Evolutionary conservation across 164 flowering plant genomes (phyloP).

Genomic region (Magnolia officinalis): DNA sequence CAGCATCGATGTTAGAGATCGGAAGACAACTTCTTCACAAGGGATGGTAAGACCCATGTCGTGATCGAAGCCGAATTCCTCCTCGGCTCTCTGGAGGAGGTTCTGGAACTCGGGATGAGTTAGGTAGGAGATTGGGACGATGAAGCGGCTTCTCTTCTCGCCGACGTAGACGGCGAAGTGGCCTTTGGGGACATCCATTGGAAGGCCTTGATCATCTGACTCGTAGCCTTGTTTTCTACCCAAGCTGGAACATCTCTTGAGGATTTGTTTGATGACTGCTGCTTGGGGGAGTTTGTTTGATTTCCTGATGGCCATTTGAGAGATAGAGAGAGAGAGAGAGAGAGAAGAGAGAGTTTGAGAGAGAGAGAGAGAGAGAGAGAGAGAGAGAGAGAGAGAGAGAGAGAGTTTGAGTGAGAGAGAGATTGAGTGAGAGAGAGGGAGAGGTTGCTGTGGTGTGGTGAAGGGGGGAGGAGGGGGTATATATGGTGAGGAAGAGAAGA

Average conservation of each 20-base stretch:
- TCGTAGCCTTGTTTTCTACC: conserved; percentile 18
- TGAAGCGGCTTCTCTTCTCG: conserved; percentile 18
- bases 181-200: conserved; percentile 26
- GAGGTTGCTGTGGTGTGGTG: conserved; percentile 1
- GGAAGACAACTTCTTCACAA: conserved; percentile 67
- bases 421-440: background rate
- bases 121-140: conserved; percentile 19
- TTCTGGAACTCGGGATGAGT: conserved; percentile 19
- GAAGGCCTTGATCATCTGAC: conserved; percentile 30
- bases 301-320: conserved; percentile 14
- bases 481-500: conserved; percentile 30
- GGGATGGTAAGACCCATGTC: conserved; percentile 73
- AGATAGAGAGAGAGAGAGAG: background rate
- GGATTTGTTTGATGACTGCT: conserved; percentile 20
- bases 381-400: background rate
- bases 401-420: background rate
- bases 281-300: conserved; percentile 13
- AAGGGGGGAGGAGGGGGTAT: conserved; percentile 18
- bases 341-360: conserved; percentile 1
- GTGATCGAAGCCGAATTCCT: conserved; percentile 23
- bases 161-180: conserved; percentile 24
- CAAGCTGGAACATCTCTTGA: conserved; percentile 23
- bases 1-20: conserved; percentile 55
- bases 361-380: background rate
- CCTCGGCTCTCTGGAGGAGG: conserved; percentile 18